Evolutionary conservation across 1,284 basidiomycete species (phyloP).

Genomic region (Ceratobasidium theobromae): DNA sequence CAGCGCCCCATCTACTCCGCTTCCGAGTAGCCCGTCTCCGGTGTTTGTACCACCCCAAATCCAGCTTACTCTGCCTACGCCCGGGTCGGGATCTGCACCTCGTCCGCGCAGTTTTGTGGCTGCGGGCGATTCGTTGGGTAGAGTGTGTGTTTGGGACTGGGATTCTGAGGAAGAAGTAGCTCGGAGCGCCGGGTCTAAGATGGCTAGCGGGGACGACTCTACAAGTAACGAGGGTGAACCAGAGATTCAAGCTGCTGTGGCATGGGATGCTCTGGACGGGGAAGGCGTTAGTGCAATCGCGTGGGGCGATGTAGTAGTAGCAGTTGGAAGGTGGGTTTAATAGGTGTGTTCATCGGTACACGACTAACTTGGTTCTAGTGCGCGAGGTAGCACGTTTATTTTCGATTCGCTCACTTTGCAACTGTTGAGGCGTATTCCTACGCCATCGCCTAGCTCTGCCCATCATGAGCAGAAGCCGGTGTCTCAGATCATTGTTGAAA

Average conservation of each 20-base stretch:
- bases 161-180: conserved; percentile 31
- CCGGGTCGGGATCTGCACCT: background rate
- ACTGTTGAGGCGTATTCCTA: conserved; percentile 52
- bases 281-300: conserved; percentile 62
- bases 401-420: conserved; percentile 63
- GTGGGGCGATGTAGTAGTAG: conserved; percentile 58
- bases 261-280: conserved; percentile 61
- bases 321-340: conserved; percentile 53
- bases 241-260: conserved; percentile 33
- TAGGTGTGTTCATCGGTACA: conserved; percentile 38
- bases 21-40: conserved; percentile 5
- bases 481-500: conserved; percentile 61
- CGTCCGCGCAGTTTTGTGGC: conserved; percentile 47
- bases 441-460: conserved; percentile 47
- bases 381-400: conserved; percentile 60
- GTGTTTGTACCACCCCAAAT: conserved; percentile 20
- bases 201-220: background rate
- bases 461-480: conserved; percentile 50
- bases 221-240: conserved; percentile 19
- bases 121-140: conserved; percentile 55
- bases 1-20: conserved; percentile 32
- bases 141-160: conserved; percentile 57
- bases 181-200: background rate
- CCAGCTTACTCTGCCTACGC: background rate
- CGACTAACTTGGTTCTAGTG: conserved; percentile 40